A percentile compares a stretch with the other conserved stretches of the same genome.
These are phyloP conservation scores for Wallacemonas sp. DNA, from an alignment of 208 protist genomes.

Conservation along the genomic window DNA sequence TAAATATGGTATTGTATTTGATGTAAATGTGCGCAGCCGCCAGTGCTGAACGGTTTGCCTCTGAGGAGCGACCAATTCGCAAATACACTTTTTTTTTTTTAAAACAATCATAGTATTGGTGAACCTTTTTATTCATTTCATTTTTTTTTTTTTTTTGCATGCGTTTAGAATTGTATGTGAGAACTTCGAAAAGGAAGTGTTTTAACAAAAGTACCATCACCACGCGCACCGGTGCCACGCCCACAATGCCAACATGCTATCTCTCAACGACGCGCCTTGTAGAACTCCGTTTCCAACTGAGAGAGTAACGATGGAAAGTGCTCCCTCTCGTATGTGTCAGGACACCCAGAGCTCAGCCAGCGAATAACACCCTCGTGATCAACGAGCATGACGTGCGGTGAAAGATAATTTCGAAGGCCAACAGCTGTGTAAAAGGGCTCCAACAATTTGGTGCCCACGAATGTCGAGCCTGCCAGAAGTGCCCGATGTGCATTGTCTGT, in stretches of 20 bases:
- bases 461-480: slow-evolving; percentile 66
- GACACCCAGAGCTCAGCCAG: slow-evolving; percentile 79
- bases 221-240: no score
- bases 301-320: slow-evolving; percentile 60
- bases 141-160: slow-evolving; percentile 19
- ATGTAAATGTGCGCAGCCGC: no score
- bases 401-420: slow-evolving; percentile 82
- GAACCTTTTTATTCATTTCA: not conserved
- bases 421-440: slow-evolving; percentile 69
- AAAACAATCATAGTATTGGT: no score
- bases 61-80: no score
- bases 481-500: slow-evolving; percentile 21
- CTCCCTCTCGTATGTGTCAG: slow-evolving; percentile 70
- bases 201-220: not conserved
- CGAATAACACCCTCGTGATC: slow-evolving; percentile 80
- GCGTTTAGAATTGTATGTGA: slow-evolving; percentile 5
- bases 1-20: no score
- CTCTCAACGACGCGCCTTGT: slow-evolving; percentile 21
- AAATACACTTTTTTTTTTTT: no score
- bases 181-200: no score
- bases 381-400: slow-evolving; percentile 79
- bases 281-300: slow-evolving; percentile 81
- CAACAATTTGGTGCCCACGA: slow-evolving; percentile 74
- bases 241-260: no score
- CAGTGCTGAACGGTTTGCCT: no score